phyloP scores from a whole-genome alignment of 2,329 filamentous ascomycete species.

The Podosphaera xanthii region DNA sequence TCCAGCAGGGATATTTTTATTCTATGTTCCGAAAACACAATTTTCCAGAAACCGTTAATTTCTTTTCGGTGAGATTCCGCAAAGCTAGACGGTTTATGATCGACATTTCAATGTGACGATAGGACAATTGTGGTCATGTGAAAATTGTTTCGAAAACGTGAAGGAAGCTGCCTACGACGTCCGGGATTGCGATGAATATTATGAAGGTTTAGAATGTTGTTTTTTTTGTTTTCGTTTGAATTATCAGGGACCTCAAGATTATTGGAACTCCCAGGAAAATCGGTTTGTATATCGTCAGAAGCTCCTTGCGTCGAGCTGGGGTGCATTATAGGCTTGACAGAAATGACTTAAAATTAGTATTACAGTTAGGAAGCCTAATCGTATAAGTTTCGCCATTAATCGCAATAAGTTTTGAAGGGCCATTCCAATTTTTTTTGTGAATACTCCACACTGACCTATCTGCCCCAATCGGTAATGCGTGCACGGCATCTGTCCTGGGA shows the following conservation, averaged over 20 bases:
- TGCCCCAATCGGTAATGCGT: not conserved
- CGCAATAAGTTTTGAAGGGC: not conserved
- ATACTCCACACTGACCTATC: slow-evolving; percentile 2
- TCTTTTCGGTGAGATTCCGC: not conserved
- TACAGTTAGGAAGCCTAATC: not conserved
- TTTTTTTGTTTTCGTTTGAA: not conserved
- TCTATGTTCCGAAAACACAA: not conserved
- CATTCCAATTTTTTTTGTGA: not conserved
- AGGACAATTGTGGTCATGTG: not conserved
- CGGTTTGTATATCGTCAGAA: not conserved
- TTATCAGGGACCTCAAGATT: no score
- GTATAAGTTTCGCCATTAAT: not conserved
- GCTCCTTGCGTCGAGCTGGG: not conserved
- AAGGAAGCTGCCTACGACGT: not conserved
- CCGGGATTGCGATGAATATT: not conserved
- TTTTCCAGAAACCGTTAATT: not conserved
- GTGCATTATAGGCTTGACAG: not conserved
- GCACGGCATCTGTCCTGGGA: not conserved
- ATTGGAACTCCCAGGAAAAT: not conserved
- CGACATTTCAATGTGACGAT: not conserved
- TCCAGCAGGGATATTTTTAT: not conserved
- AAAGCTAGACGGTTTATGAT: not conserved
- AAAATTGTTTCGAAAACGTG: not conserved
- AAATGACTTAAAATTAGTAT: not conserved
- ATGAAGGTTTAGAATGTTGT: not conserved